Percentiles rank a stretch among this genome's conserved stretches.
Evolutionary conservation across 2,329 filamentous ascomycete species (phyloP).

Genomic region (Fusarium drepaniforme): DNA sequence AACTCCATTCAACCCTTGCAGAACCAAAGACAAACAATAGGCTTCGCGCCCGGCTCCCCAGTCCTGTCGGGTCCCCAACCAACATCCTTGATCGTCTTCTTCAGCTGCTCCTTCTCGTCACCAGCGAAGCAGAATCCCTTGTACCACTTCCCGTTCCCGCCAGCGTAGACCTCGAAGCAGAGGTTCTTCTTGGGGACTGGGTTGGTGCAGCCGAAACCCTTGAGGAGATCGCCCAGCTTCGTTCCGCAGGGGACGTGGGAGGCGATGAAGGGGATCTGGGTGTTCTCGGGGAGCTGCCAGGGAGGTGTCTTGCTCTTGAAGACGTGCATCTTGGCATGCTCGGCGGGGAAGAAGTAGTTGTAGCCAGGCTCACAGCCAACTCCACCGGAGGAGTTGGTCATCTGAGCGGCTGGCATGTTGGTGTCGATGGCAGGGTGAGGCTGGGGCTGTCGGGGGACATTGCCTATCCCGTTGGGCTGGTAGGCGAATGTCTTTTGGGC

Average conservation of each 20-base stretch:
- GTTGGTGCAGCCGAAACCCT: constrained; percentile 69
- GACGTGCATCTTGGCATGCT: constrained; percentile 71
- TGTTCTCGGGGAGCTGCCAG: constrained; percentile 62
- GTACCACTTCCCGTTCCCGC: constrained; percentile 70
- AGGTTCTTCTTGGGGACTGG: constrained; percentile 63
- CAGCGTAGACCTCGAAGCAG: constrained; percentile 67
- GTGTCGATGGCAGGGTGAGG: constrained; percentile 57
- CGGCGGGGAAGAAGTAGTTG: constrained; percentile 70
- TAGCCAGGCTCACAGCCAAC: constrained; percentile 72
- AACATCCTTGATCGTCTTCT: constrained; percentile 64
- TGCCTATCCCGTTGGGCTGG: constrained; percentile 55
- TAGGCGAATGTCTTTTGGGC: constrained; percentile 45
- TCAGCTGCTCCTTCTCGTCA: constrained; percentile 61
- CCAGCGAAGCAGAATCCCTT: constrained; percentile 65
- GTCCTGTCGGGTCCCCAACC: constrained; percentile 69
- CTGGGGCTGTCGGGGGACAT: constrained; percentile 54
- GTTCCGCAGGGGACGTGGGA: constrained; percentile 65
- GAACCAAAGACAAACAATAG: constrained; percentile 71
- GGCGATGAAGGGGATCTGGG: constrained; percentile 60
- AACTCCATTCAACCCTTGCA: constrained; percentile 59
- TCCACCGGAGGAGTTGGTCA: constrained; percentile 69
- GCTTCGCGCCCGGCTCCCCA: constrained; percentile 61
- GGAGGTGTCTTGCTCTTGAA: constrained; percentile 64
- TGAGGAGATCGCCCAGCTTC: constrained; percentile 68
- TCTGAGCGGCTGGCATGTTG: constrained; percentile 63